Percentiles rank a stretch among this genome's conserved stretches.
Conservation (phyloP, 1,139 yeast genomes). For the Candida sanyaensis region DNA sequence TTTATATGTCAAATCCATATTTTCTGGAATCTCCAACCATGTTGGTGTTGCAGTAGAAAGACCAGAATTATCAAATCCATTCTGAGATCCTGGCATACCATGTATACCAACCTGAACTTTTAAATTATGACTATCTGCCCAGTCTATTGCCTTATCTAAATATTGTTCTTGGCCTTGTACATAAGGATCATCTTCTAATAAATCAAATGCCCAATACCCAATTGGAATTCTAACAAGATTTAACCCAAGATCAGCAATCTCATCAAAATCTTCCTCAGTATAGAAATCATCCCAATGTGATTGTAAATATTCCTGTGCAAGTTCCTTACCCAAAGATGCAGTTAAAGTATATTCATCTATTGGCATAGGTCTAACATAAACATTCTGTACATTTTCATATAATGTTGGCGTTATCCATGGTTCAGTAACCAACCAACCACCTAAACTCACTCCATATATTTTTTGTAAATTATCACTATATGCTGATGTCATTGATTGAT, state of each 20-base stretch:
- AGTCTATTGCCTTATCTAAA: slow-evolving; percentile 24
- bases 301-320: slow-evolving; percentile 14
- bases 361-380: slow-evolving; percentile 16
- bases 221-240: slow-evolving; percentile 27
- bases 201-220: slow-evolving; percentile 30
- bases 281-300: slow-evolving; percentile 24
- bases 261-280: slow-evolving; percentile 20
- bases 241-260: slow-evolving; percentile 20
- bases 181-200: slow-evolving; percentile 22
- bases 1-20: slow-evolving; percentile 18
- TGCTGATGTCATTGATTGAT: slow-evolving; percentile 6
- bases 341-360: slow-evolving; percentile 23
- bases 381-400: slow-evolving; percentile 17
- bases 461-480: slow-evolving; percentile 9
- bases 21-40: slow-evolving; percentile 17
- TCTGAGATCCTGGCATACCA: slow-evolving; percentile 32
- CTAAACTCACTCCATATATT: slow-evolving; percentile 25
- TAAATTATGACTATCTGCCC: slow-evolving; percentile 21
- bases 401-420: slow-evolving; percentile 29
- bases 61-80: slow-evolving; percentile 32
- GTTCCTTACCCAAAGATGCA: slow-evolving; percentile 16
- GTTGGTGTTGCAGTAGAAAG: slow-evolving; percentile 14
- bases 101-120: slow-evolving; percentile 26
- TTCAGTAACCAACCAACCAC: slow-evolving; percentile 31
- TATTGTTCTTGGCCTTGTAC: slow-evolving; percentile 25